Percentiles rank a stretch among this genome's conserved stretches.
Evolutionary conservation across 257 asterid species (phyloP).

Genomic region (Misopates orontium): DNA sequence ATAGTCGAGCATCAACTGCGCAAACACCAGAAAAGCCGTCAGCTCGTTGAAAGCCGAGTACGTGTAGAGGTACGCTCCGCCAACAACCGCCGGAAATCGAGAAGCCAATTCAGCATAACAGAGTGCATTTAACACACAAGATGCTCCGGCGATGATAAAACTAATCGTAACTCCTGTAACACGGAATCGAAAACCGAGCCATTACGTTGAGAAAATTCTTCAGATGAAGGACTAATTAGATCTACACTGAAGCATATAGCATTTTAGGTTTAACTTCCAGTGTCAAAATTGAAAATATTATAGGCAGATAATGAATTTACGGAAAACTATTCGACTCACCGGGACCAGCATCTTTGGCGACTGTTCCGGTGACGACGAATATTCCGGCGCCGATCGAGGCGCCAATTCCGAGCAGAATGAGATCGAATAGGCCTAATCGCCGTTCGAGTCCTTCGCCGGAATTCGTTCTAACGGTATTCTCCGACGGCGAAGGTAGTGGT

Average conservation of each 20-base stretch:
- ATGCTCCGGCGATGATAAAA: constrained; percentile 85
- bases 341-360: constrained; percentile 91
- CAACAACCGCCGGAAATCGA: constrained; percentile 96
- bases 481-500: constrained; percentile 48
- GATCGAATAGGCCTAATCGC: constrained; percentile 77
- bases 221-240: too few relatives aligned
- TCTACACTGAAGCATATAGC: too few relatives aligned
- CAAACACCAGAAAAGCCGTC: constrained; percentile 86
- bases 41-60: constrained; percentile 98
- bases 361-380: constrained; percentile 96
- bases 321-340: constrained; percentile 46
- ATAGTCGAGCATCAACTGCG: constrained; percentile 94
- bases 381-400: constrained; percentile 98
- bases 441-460: constrained; percentile 75
- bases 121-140: constrained; percentile 85
- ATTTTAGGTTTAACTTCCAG: too few relatives aligned
- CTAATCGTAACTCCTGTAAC: constrained; percentile 81
- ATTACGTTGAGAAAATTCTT: neutral
- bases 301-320: neutral
- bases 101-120: constrained; percentile 94
- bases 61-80: constrained; percentile 93
- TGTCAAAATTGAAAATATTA: too few relatives aligned
- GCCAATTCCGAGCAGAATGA: constrained; percentile 81
- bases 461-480: constrained; percentile 34
- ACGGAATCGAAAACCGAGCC: neutral